Evolutionary conservation across 192 early-diverging fungal genomes (phyloP).

Genomic region (Backusella mclennaniae): DNA sequence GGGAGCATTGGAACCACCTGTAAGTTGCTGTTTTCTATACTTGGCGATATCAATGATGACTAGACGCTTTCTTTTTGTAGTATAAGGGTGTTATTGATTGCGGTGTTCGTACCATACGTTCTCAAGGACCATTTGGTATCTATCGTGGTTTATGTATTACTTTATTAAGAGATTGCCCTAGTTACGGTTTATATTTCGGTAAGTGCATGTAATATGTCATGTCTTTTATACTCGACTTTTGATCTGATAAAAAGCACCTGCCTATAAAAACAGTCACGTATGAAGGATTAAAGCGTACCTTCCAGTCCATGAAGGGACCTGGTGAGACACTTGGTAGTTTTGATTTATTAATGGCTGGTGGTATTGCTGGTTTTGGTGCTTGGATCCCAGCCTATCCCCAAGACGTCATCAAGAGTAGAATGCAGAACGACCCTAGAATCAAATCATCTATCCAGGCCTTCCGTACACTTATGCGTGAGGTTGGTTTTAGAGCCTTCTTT

Average conservation of each 20-base stretch:
- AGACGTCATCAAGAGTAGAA: slow-evolving; percentile 82
- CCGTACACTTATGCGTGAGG: slow-evolving; percentile 48
- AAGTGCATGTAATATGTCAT: neutral
- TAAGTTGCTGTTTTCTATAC: slow-evolving; percentile 8
- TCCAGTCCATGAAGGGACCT: slow-evolving; percentile 52
- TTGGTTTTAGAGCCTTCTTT: slow-evolving; percentile 67
- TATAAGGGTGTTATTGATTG: slow-evolving; percentile 93
- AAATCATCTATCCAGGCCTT: slow-evolving; percentile 36
- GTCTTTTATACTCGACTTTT: no score
- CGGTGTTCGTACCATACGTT: slow-evolving; percentile 68
- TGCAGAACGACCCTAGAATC: slow-evolving; percentile 56
- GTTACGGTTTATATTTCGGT: slow-evolving; percentile 93
- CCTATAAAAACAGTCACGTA: slow-evolving; percentile 54
- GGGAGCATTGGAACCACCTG: slow-evolving; percentile 32
- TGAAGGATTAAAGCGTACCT: slow-evolving; percentile 73
- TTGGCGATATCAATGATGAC: no score
- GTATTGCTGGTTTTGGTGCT: slow-evolving; percentile 91
- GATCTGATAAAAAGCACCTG: no score
- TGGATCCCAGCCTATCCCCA: slow-evolving; percentile 81
- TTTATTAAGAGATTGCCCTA: slow-evolving; percentile 88
- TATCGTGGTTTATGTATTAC: slow-evolving; percentile 93
- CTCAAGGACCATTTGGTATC: slow-evolving; percentile 74
- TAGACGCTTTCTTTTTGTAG: slow-evolving; percentile 21
- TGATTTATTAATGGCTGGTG: slow-evolving; percentile 88
- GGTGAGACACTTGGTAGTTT: slow-evolving; percentile 59